These are phyloP conservation scores for Striga asiatica DNA, from an alignment of 257 asterid genomes.

Conservation along the genomic window DNA sequence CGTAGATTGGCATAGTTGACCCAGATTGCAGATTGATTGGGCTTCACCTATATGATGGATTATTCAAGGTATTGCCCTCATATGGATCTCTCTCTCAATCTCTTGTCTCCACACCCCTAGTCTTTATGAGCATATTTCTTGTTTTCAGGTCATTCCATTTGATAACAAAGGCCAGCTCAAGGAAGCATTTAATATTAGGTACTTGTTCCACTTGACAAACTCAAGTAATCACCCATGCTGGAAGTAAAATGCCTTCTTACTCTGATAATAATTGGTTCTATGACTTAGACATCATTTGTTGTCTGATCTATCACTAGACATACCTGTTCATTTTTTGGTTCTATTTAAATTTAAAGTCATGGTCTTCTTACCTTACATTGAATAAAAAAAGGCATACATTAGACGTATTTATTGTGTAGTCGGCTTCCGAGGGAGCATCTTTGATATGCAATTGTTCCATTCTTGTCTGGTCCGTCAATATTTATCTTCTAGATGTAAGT, in stretches of 20 bases:
- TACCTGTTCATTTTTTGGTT: background rate
- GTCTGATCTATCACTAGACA: too few relatives aligned
- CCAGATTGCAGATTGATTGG: slow-evolving; percentile 82
- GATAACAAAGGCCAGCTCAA: slow-evolving; percentile 75
- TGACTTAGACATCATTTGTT: too few relatives aligned
- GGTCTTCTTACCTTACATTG: too few relatives aligned
- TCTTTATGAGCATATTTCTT: slow-evolving; percentile 12
- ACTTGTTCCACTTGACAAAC: background rate
- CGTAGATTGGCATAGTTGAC: slow-evolving; percentile 67
- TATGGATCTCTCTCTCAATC: slow-evolving; percentile 4
- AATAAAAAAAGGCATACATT: too few relatives aligned
- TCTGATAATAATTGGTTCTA: background rate
- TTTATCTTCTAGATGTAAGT: too few relatives aligned
- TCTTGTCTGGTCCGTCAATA: too few relatives aligned
- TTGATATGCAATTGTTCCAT: too few relatives aligned
- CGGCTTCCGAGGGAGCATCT: too few relatives aligned
- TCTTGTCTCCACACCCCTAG: background rate
- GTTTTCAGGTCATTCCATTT: slow-evolving; percentile 68
- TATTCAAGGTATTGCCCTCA: background rate
- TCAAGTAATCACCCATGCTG: too few relatives aligned
- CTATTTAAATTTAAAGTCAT: too few relatives aligned
- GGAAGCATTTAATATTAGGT: slow-evolving; percentile 80
- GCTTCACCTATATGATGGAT: slow-evolving; percentile 58
- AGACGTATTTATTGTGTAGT: too few relatives aligned
- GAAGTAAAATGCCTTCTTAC: background rate